Percentiles rank a stretch among this genome's conserved stretches.
Evolutionary conservation across 306 rosid species (phyloP).

Genomic region (Rosa lucieae): DNA sequence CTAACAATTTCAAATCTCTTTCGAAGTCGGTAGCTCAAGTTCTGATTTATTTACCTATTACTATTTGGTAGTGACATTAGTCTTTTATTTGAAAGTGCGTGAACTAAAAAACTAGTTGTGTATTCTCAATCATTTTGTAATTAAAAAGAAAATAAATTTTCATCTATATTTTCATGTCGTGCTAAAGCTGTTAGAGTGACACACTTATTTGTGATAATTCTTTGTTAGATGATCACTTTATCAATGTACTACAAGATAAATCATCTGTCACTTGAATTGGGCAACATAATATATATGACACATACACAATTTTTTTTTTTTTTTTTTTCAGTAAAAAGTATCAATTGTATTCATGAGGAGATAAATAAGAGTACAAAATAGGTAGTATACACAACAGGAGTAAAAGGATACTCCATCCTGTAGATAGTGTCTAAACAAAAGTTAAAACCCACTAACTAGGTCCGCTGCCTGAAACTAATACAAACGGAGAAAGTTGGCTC

Average conservation of each 20-base stretch:
- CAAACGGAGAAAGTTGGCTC: background rate
- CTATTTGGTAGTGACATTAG: background rate
- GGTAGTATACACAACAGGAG: too few relatives aligned
- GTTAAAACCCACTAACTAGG: too few relatives aligned
- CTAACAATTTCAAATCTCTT: background rate
- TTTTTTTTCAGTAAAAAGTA: too few relatives aligned
- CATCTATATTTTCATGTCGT: background rate
- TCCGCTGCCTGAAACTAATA: too few relatives aligned
- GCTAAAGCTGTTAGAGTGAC: background rate
- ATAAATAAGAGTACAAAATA: background rate
- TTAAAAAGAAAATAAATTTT: too few relatives aligned
- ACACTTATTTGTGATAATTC: too few relatives aligned
- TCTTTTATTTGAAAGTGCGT: too few relatives aligned
- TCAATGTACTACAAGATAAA: background rate
- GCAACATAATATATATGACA: background rate
- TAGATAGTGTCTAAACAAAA: too few relatives aligned
- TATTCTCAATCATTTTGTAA: too few relatives aligned
- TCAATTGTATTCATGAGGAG: background rate
- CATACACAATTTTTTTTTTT: background rate
- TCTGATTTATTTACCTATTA: background rate
- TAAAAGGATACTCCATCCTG: too few relatives aligned
- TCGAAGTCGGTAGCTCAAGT: background rate
- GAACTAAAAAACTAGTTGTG: too few relatives aligned
- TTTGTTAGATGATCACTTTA: background rate
- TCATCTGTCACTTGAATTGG: background rate